A percentile compares a stretch with the other conserved stretches of the same genome.
phyloP scores from a whole-genome alignment of 2,329 filamentous ascomycete genomes.

The Xylariaceae sp. region DNA sequence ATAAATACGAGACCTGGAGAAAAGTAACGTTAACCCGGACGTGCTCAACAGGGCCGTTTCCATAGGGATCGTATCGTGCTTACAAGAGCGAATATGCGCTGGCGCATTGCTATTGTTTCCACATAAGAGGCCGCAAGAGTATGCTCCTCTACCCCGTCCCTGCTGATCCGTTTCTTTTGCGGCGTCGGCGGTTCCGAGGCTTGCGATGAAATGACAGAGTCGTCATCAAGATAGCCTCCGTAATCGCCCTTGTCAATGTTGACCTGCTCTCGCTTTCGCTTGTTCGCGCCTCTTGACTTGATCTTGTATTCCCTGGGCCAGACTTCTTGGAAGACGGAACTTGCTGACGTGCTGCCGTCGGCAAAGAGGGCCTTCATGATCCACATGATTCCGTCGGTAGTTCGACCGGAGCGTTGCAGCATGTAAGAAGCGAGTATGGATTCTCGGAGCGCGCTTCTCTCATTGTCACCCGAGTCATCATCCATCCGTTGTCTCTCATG shows the following conservation, averaged over 20 bases:
- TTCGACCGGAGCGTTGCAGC: constrained; percentile 39
- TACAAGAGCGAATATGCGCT: constrained; percentile 56
- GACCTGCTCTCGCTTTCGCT: constrained; percentile 45
- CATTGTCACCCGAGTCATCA: constrained; percentile 26
- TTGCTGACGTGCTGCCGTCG: constrained; percentile 50
- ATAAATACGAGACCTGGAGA: constrained; percentile 39
- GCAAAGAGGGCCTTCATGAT: constrained; percentile 64
- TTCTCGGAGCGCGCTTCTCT: constrained; percentile 37
- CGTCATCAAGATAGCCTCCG: constrained; percentile 56
- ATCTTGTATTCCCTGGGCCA: constrained; percentile 60
- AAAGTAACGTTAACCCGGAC: background rate
- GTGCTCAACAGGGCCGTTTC: background rate
- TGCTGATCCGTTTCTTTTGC: constrained; percentile 31
- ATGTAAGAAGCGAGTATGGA: constrained; percentile 60
- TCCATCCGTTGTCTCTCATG: constrained; percentile 50
- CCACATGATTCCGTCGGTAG: constrained; percentile 40
- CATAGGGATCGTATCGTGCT: constrained; percentile 16
- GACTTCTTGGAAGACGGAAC: constrained; percentile 57
- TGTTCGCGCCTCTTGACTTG: constrained; percentile 38
- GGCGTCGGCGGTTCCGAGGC: constrained; percentile 43
- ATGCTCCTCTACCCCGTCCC: constrained; percentile 21
- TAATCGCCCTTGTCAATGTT: constrained; percentile 57
- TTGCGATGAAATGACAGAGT: constrained; percentile 41
- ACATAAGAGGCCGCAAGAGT: constrained; percentile 36
- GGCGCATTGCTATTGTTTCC: constrained; percentile 56